Base-by-base conservation (phyloP, 305 asterid genomes). In the Fraxinus albicans region DNA sequence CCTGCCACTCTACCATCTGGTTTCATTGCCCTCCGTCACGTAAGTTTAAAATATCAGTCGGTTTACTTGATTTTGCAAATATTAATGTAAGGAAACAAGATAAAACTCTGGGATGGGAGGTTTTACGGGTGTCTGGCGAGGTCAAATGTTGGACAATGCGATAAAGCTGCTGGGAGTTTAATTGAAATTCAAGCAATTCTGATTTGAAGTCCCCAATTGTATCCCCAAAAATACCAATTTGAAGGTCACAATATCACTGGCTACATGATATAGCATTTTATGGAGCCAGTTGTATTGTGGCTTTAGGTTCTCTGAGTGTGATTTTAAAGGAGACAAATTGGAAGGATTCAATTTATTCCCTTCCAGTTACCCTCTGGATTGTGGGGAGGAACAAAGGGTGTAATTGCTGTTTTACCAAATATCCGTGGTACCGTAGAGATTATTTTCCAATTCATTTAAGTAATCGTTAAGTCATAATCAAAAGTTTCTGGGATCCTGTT, bases 401-500 rank as follows among this genome's bases (percentile, higher is more conserved):
- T 73, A 34, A 73, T 73, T 73, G 47, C 40, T 73, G 5, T 31
- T 73, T 73, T 33, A 65, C 73, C 73, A 65, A 25, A 23, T 69
- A 69, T 31, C 77, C 33, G 15, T 60, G 47, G 44, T 36, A 73
- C 77, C 2, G 19, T n/a, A 17, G 15, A n/a, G 25, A n/a, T 73
- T 27, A 12, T 63, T 31, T 38, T 13, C 81, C 33, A 25, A 29
- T 34, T 34, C 73, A 21, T 50, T 42, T 29, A 73, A 29, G 36
- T 29, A 23, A 21, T 79, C 75, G 3, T 79, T 25, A 3, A n/a
- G 19, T 67, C 19, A 12, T n/a, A 35, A 73, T 73, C 50, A 73
- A 15, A 73, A 73, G 53, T 73, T 73, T 73, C 53, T 73, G 53
- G 44, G 77, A 73, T 73, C 77, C 77, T 73, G 40, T 36, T 6